A percentile compares a stretch with the other conserved stretches of the same genome.
These are phyloP conservation scores for Vaccinium corymbosum DNA, from an alignment of 148 eudicot species.

Conservation along the genomic window DNA sequence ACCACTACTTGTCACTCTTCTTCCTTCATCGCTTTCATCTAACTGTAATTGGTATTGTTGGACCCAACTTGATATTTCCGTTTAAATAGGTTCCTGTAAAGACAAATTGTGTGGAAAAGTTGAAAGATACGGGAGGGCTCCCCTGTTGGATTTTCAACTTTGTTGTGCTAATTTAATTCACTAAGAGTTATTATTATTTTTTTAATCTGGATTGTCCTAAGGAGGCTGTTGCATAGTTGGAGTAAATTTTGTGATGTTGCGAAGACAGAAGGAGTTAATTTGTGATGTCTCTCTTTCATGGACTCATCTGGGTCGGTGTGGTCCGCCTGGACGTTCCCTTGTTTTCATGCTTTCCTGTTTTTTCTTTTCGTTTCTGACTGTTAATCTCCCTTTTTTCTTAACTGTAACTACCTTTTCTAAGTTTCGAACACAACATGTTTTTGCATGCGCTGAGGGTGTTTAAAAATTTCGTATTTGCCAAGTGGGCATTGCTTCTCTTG, in stretches of 20 bases:
- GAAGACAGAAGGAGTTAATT: background rate
- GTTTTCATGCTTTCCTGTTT: background rate
- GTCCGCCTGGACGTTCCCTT: background rate
- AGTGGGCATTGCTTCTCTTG: background rate
- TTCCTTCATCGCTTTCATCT: conserved; percentile 20
- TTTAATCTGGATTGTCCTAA: background rate
- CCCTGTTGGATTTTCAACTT: background rate
- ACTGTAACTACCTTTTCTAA: background rate
- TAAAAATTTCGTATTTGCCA: background rate
- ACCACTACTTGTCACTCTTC: conserved; percentile 16
- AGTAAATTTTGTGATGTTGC: background rate
- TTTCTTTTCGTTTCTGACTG: background rate
- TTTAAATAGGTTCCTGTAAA: conserved; percentile 3
- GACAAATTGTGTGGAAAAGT: conserved; percentile 9
- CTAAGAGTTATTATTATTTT: too few relatives aligned
- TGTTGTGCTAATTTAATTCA: background rate
- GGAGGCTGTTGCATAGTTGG: background rate
- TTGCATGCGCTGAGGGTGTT: background rate
- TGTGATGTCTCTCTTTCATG: conserved; percentile 1
- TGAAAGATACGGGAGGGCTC: conserved; percentile 12
- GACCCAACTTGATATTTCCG: conserved; percentile 9
- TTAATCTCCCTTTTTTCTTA: background rate
- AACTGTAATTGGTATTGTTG: conserved; percentile 20
- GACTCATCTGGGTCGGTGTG: background rate
- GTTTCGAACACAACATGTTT: background rate